These are phyloP conservation scores for Scedosporium boydii DNA, from an alignment of 2,329 filamentous ascomycete species.

Conservation along the genomic window DNA sequence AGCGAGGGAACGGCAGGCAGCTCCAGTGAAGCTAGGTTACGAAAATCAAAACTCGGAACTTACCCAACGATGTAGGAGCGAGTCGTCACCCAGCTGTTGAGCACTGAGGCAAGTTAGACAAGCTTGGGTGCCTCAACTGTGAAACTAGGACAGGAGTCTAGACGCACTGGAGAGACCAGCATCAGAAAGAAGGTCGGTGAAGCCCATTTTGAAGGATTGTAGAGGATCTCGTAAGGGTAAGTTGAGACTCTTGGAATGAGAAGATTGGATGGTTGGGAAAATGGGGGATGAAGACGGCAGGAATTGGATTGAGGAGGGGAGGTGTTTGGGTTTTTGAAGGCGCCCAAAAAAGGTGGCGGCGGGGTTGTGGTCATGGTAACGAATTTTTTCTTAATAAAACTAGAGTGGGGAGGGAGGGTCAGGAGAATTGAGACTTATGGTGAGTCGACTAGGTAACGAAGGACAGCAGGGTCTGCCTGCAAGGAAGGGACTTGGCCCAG, in stretches of 20 bases:
- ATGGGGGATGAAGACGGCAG: slow-evolving; percentile 18
- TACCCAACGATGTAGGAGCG: slow-evolving; percentile 80
- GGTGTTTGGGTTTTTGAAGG: slow-evolving; percentile 10
- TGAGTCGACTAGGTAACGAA: slow-evolving; percentile 2
- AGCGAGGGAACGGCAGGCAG: slow-evolving; percentile 5
- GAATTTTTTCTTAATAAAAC: slow-evolving; percentile 4
- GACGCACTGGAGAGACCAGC: slow-evolving; percentile 44
- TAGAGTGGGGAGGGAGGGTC: background rate
- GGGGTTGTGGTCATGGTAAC: slow-evolving; percentile 19
- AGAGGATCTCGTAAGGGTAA: slow-evolving; percentile 12
- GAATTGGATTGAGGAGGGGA: slow-evolving; percentile 15
- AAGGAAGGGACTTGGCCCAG: background rate
- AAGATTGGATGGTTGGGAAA: slow-evolving; percentile 15
- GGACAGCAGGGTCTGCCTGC: too few relatives aligned
- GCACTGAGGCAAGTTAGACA: slow-evolving; percentile 34
- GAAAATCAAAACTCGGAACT: slow-evolving; percentile 25
- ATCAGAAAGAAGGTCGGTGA: slow-evolving; percentile 58
- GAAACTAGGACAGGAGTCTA: slow-evolving; percentile 11
- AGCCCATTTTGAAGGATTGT: slow-evolving; percentile 49
- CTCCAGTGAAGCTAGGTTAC: slow-evolving; percentile 6
- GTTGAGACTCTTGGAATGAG: slow-evolving; percentile 11
- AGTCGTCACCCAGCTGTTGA: slow-evolving; percentile 65
- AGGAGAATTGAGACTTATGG: background rate
- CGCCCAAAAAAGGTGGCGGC: slow-evolving; percentile 21
- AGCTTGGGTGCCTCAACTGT: slow-evolving; percentile 6